Conservation (phyloP, 148 eudicot genomes). For the Amaranthus hypochondriacus region DNA sequence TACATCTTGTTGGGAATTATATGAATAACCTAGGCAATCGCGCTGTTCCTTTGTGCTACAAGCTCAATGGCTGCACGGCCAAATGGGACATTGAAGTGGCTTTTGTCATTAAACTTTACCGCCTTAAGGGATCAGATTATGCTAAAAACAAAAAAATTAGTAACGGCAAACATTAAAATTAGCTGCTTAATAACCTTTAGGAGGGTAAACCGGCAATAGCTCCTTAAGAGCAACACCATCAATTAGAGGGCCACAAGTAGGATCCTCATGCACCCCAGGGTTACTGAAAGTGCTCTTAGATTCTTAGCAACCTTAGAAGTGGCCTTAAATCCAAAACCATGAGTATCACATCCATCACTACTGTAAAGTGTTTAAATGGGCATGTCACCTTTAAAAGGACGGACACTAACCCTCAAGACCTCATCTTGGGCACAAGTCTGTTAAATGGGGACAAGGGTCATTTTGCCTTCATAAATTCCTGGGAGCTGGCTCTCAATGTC, state of each 20-base stretch:
- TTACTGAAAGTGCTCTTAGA: slow-evolving; percentile 46
- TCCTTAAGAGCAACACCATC: slow-evolving; percentile 88
- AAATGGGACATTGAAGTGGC: slow-evolving; percentile 66
- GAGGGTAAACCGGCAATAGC: slow-evolving; percentile 42
- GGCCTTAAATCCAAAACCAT: slow-evolving; percentile 67
- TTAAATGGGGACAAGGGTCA: no score
- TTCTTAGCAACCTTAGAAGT: slow-evolving; percentile 31
- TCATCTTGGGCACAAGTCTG: slow-evolving; percentile 86
- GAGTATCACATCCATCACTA: slow-evolving; percentile 71
- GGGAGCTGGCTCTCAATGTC: no score
- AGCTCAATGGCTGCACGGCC: slow-evolving; percentile 66
- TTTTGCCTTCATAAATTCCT: no score
- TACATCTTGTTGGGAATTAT: slow-evolving; percentile 52
- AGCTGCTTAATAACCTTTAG: slow-evolving; percentile 28
- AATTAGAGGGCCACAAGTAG: slow-evolving; percentile 80
- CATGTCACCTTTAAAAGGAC: slow-evolving; percentile 60
- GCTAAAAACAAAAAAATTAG: not conserved
- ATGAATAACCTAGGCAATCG: slow-evolving; percentile 61
- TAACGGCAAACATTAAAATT: not conserved
- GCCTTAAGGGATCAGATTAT: slow-evolving; percentile 54
- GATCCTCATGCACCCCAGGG: slow-evolving; percentile 78
- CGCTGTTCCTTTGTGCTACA: slow-evolving; percentile 79
- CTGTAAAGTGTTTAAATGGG: slow-evolving; percentile 82
- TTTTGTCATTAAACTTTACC: slow-evolving; percentile 62
- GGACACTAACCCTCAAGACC: slow-evolving; percentile 66